Conservation (phyloP, 2,329 filamentous ascomycete species). For the Microthyrium microscopicum region DNA sequence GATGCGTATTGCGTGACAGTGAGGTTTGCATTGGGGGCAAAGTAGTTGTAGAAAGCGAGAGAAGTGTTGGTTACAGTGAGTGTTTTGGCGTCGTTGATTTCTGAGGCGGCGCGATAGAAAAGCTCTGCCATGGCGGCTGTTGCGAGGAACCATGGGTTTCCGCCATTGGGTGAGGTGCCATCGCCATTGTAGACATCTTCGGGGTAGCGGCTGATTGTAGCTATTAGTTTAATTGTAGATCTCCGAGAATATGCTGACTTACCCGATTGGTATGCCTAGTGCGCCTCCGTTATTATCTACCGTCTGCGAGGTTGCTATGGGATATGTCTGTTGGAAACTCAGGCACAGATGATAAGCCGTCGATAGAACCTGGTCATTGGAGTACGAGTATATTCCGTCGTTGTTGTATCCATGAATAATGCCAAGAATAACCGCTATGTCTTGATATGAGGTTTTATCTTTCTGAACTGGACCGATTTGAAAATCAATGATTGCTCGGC, state of each 20-base stretch:
- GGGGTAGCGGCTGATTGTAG: slow-evolving; percentile 16
- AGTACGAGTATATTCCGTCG: slow-evolving; percentile 17
- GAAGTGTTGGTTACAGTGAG: slow-evolving; percentile 15
- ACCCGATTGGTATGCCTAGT: slow-evolving; percentile 18
- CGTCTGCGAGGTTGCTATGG: slow-evolving; percentile 13
- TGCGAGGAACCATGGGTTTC: slow-evolving; percentile 20
- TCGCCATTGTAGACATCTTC: slow-evolving; percentile 20
- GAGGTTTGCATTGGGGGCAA: slow-evolving; percentile 13
- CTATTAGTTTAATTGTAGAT: slow-evolving; percentile 4
- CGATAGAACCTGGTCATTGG: slow-evolving; percentile 17
- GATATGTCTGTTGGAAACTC: slow-evolving; percentile 15
- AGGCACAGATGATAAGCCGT: slow-evolving; percentile 16
- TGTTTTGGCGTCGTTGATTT: slow-evolving; percentile 11
- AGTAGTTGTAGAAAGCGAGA: slow-evolving; percentile 19
- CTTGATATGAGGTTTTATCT: slow-evolving; percentile 18
- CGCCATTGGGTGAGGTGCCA: slow-evolving; percentile 14
- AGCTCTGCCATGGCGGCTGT: slow-evolving; percentile 18
- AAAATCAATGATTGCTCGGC: slow-evolving; percentile 16
- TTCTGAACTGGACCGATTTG: slow-evolving; percentile 17
- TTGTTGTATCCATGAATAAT: slow-evolving; percentile 17
- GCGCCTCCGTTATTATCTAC: slow-evolving; percentile 12
- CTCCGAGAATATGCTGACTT: neutral
- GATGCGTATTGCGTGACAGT: slow-evolving; percentile 11
- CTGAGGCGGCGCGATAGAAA: slow-evolving; percentile 13
- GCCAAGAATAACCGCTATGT: slow-evolving; percentile 17